Evolutionary conservation across 2,329 filamentous ascomycete species (phyloP).

Genomic region (Chaetomiaceae sp.): DNA sequence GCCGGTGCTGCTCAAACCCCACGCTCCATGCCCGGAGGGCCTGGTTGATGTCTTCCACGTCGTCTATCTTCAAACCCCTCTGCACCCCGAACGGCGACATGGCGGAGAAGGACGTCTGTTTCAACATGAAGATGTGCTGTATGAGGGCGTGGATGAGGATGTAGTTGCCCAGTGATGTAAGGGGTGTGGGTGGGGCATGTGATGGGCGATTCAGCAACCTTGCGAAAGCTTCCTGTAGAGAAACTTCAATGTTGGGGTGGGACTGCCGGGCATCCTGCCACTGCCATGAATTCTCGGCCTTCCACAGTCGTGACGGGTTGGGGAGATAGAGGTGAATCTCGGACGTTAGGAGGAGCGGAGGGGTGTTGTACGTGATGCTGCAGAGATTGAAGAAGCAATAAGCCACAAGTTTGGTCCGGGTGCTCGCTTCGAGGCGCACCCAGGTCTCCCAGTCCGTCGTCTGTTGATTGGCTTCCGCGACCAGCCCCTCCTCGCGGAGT

Average conservation of each 20-base stretch:
- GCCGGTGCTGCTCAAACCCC: conserved; percentile 51
- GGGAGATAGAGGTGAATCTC: conserved; percentile 53
- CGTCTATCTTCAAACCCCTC: conserved; percentile 45
- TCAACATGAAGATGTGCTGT: conserved; percentile 65
- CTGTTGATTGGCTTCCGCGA: conserved; percentile 41
- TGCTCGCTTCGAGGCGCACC: conserved; percentile 51
- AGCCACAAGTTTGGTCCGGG: conserved; percentile 53
- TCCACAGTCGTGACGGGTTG: conserved; percentile 50
- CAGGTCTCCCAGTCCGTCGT: conserved; percentile 53
- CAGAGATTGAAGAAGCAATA: conserved; percentile 59
- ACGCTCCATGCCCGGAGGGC: conserved; percentile 53
- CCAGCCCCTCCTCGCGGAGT: conserved; percentile 52
- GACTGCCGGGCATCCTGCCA: conserved; percentile 53
- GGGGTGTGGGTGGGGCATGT: conserved; percentile 42
- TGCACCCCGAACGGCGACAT: conserved; percentile 45
- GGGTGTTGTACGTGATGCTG: conserved; percentile 56
- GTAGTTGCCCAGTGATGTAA: conserved; percentile 61
- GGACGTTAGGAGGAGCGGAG: conserved; percentile 51
- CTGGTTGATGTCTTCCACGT: conserved; percentile 51
- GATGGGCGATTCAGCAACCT: conserved; percentile 47
- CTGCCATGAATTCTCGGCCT: conserved; percentile 51
- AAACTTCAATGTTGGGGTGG: conserved; percentile 45
- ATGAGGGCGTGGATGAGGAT: conserved; percentile 65
- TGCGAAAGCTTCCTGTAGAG: conserved; percentile 51
- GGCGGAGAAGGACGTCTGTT: conserved; percentile 52